Evolutionary conservation across 441 rosid species (phyloP), one percentile per base, ranked within the genome.

Genomic region (Mallotus japonicus): DNA sequence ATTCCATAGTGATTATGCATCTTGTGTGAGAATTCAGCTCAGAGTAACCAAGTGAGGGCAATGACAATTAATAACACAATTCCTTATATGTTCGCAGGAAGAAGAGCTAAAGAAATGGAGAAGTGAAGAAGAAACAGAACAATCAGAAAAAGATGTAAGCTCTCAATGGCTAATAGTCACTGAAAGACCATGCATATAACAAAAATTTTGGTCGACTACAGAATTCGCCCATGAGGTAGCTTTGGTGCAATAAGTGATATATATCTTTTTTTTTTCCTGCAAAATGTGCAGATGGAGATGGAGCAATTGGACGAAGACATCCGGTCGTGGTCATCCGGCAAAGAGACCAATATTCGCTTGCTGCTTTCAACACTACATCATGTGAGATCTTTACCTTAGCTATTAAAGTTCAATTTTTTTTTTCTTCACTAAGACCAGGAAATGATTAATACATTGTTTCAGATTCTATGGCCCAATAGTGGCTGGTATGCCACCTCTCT

Each of bases 291-390:
- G 89, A 81, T 80, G 73, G 90, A 87, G 78, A 78, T 80, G 84
- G 84, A 87, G 74, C 22, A 54, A 37, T 40, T 84, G 82, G 91
- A 92, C 73, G 91, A 87, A 83, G 91, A 92, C 73, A 75, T 92
- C 37, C 79, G 73, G 74, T 76, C 84, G 40, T 93, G 98, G 98
- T 84, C 91, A 54, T 80, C 89, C 24, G 95, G 98, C 59, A 93
- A 89, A 75, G 93, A 89, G 71, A 85, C 83, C 20, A 85, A 93
- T 78, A 88, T 93, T 59, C 83, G 88, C 34, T 73, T 84, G 76
- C 92, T 92, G 62, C 88, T 93, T 60, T 93, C 98, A 11, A 85
- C 93, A 40, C 82, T 93, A 19, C 93, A 92, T 77, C 92, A 87
- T 74, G 98, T 90, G 81, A 76, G 81, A 70, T 59, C 24, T 66